Base-by-base conservation (phyloP, 2,329 filamentous ascomycete genomes). In the Penicillium olsonii region DNA sequence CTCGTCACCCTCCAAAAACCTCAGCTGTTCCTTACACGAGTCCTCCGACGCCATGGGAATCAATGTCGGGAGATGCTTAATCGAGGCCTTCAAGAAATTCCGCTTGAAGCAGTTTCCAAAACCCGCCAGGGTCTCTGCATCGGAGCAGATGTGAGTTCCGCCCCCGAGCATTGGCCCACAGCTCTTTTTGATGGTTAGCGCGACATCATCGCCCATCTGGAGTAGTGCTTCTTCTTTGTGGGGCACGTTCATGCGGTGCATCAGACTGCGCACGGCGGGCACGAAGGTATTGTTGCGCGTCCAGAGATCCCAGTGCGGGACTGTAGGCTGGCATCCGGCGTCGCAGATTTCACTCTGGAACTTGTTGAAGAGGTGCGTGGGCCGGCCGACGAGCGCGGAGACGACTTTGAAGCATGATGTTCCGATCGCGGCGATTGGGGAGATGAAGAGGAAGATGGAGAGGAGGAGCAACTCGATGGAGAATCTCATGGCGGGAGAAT, bases 361-460 rank as follows among this genome's bases (percentile, higher is more conserved):
- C 41, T 64, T 65, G 18, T 65, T 53, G 54, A 64, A 68, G 12
- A 69, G 41, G 17, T 67, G 60, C 34, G 52, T 53, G 2, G 66
- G 66, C 45, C 66, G 63, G 39, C 63, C 57, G 37, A 64, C 59
- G 11, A 69, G 58, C 7, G 90, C 88, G 34, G 92, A 88, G n/a
- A 96, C 90, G 20, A 95, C 91, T 45, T 76, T 96, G 56, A 88
- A 84, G 66, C 88, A 96, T 39, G 89, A 86, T 52, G 91, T 90
- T 20, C 64, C 64, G 46, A 68, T 50, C 10, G 60, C 62, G 19
- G 62, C 50, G 34, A 55, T 53, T 29, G 60, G 53, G 7, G 53
- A 38, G 6, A 56, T 42, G 37, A 55, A 43, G 43, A 58, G 41
- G 42, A 50, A 17, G 41, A 66, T 38, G 20, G 56, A 49, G 20